Evolutionary conservation across 2,329 filamentous ascomycete species (phyloP).

Genomic region (Colletotrichum sp.): DNA sequence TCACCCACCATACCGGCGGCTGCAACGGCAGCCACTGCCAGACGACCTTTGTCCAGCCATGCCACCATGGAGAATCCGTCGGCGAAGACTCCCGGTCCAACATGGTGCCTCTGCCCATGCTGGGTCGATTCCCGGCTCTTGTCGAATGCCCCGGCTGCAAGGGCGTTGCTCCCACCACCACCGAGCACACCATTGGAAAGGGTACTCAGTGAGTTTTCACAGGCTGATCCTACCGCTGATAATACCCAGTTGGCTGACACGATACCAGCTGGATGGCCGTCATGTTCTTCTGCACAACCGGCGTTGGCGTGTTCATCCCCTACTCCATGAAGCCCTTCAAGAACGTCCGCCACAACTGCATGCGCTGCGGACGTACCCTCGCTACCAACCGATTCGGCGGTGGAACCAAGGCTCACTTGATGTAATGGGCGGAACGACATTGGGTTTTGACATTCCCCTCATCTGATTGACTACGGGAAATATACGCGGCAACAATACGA

Average conservation of each 20-base stretch:
- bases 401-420: conserved; percentile 7
- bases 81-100: background rate
- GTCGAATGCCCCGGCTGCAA: conserved; percentile 17
- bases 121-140: conserved; percentile 8
- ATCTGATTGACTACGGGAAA: background rate
- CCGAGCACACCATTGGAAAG: conserved; percentile 10
- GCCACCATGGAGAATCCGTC: background rate
- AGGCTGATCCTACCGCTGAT: background rate
- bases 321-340: conserved; percentile 16
- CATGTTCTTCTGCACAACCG: conserved; percentile 19
- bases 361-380: conserved; percentile 10
- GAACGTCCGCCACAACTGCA: conserved; percentile 13
- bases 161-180: background rate
- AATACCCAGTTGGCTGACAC: background rate
- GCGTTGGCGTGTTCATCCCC: conserved; percentile 9
- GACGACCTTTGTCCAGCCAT: background rate
- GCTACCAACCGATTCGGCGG: conserved; percentile 14
- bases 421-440: background rate
- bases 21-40: background rate
- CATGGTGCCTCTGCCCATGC: conserved; percentile 9
- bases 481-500: background rate
- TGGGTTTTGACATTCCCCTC: background rate
- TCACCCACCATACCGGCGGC: background rate
- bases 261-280: conserved; percentile 11
- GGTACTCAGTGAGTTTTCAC: conserved; percentile 11